Conservation (phyloP, 208 protist genomes). For the Leishmania aethiopica region DNA sequence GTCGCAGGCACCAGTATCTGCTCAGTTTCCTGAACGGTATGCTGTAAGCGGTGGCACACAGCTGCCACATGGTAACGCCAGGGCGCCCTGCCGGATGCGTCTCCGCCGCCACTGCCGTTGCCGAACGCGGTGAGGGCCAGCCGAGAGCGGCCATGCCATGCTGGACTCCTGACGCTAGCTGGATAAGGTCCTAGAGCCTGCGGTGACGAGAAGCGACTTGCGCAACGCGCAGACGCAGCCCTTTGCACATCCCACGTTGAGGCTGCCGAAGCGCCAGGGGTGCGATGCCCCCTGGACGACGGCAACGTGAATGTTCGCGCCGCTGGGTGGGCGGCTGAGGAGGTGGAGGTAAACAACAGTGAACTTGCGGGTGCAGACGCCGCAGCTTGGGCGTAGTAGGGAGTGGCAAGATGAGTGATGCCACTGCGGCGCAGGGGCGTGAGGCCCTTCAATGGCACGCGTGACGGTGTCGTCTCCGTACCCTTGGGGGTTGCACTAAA, state of each 20-base stretch:
- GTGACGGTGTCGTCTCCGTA: neutral
- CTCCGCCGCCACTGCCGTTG: neutral
- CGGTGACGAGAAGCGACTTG: neutral
- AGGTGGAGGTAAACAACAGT: neutral
- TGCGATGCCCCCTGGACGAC: neutral
- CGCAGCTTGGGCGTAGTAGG: neutral
- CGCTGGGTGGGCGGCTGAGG: neutral
- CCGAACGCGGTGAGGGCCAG: neutral
- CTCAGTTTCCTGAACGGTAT: constrained; percentile 21
- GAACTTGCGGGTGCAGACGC: neutral
- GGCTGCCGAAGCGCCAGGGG: neutral
- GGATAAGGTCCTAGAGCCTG: neutral
- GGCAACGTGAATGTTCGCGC: neutral
- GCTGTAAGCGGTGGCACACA: constrained; percentile 27
- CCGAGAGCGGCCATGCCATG: neutral
- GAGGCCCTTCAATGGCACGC: neutral
- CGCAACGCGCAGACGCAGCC: constrained; percentile 1
- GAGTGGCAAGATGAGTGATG: constrained; percentile 19
- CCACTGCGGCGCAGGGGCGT: constrained; percentile 14
- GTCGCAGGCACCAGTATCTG: constrained; percentile 15
- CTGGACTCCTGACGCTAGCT: neutral
- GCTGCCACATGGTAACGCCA: constrained; percentile 12
- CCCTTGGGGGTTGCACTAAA: neutral
- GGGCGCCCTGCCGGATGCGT: neutral
- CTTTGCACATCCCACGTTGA: neutral